A percentile compares a stretch with the other conserved stretches of the same genome.
Evolutionary conservation across 345 rosid species (phyloP).

Genomic region (Pseudoturritis turrita): DNA sequence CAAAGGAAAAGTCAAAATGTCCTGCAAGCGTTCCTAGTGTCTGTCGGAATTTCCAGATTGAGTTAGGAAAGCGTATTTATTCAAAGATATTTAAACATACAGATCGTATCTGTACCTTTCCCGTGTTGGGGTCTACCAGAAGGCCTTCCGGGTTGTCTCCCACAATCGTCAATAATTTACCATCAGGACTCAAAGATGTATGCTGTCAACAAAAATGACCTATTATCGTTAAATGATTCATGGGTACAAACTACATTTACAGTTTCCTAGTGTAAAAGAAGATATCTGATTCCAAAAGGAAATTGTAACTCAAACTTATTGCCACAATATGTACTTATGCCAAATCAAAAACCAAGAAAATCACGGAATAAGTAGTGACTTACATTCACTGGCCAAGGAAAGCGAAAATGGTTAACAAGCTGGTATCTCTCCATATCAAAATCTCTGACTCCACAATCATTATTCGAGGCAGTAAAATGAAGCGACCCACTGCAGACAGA

Average conservation of each 20-base stretch:
- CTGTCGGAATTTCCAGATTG: constrained; percentile 23
- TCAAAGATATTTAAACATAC: not conserved
- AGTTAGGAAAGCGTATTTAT: not conserved
- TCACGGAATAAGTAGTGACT: constrained; percentile 20
- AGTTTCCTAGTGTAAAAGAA: not conserved
- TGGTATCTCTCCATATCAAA: constrained; percentile 84
- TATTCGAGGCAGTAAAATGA: constrained; percentile 75
- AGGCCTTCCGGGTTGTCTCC: constrained; percentile 72
- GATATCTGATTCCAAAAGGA: not conserved
- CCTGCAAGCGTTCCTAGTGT: constrained; percentile 43
- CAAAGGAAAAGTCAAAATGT: constrained; percentile 75
- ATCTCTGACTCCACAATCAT: constrained; percentile 77
- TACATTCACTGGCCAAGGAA: constrained; percentile 81
- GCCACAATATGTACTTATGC: not conserved
- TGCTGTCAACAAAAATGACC: constrained; percentile 41
- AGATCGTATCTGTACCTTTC: constrained; percentile 43
- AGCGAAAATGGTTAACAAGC: constrained; percentile 50
- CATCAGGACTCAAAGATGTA: constrained; percentile 69
- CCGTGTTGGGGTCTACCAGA: constrained; percentile 60
- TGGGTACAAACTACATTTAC: not conserved
- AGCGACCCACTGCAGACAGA: constrained; percentile 53
- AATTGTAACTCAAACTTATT: not conserved
- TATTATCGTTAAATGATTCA: not conserved
- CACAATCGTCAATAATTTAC: constrained; percentile 60
- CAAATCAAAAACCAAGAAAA: not conserved